Conservation (phyloP, 2,329 filamentous ascomycete genomes). For the Elsinoe australis region DNA sequence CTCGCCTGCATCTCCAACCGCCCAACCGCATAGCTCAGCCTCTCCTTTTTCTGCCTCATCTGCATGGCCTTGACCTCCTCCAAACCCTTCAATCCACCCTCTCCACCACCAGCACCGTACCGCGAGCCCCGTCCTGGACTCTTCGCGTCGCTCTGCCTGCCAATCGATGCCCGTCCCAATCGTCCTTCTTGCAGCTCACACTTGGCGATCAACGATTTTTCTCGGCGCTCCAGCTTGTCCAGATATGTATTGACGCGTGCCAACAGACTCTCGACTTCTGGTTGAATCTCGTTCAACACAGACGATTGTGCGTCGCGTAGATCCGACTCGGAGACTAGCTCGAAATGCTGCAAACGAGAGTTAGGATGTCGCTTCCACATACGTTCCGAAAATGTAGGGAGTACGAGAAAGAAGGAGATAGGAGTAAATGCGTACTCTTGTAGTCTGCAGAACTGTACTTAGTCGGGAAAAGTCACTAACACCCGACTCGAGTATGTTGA, state of each 20-base stretch:
- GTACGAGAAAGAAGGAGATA: too few relatives aligned
- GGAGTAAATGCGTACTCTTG: slow-evolving; percentile 46
- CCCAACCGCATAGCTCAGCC: slow-evolving; percentile 78
- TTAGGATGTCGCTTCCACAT: slow-evolving; percentile 8
- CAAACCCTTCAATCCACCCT: slow-evolving; percentile 36
- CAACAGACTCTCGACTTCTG: slow-evolving; percentile 71
- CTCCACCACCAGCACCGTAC: slow-evolving; percentile 20
- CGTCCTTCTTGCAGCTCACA: slow-evolving; percentile 75
- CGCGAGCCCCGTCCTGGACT: slow-evolving; percentile 16
- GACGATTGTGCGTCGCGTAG: slow-evolving; percentile 75
- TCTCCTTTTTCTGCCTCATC: slow-evolving; percentile 72
- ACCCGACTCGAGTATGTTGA: slow-evolving; percentile 54
- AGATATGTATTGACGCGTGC: slow-evolving; percentile 75
- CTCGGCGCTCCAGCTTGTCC: slow-evolving; percentile 72
- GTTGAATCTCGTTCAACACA: slow-evolving; percentile 81
- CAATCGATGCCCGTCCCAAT: slow-evolving; percentile 34
- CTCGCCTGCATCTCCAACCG: slow-evolving; percentile 77
- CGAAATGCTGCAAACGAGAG: slow-evolving; percentile 62
- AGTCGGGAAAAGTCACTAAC: slow-evolving; percentile 58
- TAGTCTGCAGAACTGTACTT: slow-evolving; percentile 55
- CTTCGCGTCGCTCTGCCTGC: slow-evolving; percentile 12
- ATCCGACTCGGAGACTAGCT: slow-evolving; percentile 78
- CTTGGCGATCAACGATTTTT: slow-evolving; percentile 75
- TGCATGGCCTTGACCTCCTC: slow-evolving; percentile 56
- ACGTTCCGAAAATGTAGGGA: too few relatives aligned